A percentile compares a stretch with the other conserved stretches of the same genome.
These are phyloP conservation scores for Kwoniella sp. DNA, from an alignment of 768 basidiomycete species.

Conservation along the genomic window DNA sequence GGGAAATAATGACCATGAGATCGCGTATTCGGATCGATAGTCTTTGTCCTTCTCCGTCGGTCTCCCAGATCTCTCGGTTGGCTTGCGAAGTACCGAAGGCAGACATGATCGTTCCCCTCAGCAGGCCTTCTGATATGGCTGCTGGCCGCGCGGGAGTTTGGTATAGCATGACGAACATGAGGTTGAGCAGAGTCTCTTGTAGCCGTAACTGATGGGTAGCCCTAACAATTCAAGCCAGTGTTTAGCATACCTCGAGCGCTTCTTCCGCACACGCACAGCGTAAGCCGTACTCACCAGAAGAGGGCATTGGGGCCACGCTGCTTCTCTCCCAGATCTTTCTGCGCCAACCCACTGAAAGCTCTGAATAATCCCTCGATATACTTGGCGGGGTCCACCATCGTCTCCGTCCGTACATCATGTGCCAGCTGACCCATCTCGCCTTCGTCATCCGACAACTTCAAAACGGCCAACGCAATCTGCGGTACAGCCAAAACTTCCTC, in stretches of 20 bases:
- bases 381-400: conserved; percentile 65
- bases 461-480: conserved; percentile 71
- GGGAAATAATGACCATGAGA: conserved; percentile 34
- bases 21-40: conserved; percentile 35
- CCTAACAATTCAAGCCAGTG: conserved; percentile 58
- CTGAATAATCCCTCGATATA: conserved; percentile 67
- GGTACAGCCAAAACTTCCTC: conserved; percentile 74
- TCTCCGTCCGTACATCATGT: conserved; percentile 49
- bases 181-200: conserved; percentile 77
- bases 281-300: conserved; percentile 35
- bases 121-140: conserved; percentile 40
- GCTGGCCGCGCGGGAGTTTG: conserved; percentile 58
- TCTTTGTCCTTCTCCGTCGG: conserved; percentile 52
- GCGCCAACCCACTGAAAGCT: conserved; percentile 61
- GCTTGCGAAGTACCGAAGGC: conserved; percentile 45
- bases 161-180: conserved; percentile 89
- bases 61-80: conserved; percentile 43
- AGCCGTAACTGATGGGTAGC: conserved; percentile 59
- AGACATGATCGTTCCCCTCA: conserved; percentile 39
- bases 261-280: too few species aligned
- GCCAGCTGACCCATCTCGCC: conserved; percentile 26
- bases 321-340: conserved; percentile 53
- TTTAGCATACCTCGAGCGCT: too few species aligned
- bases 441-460: conserved; percentile 69
- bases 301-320: conserved; percentile 25